A percentile compares a stretch with the other conserved stretches of the same genome.
Evolutionary conservation across 805 yeast genomes (phyloP).

Genomic region (Wickerhamomyces silvicola): DNA sequence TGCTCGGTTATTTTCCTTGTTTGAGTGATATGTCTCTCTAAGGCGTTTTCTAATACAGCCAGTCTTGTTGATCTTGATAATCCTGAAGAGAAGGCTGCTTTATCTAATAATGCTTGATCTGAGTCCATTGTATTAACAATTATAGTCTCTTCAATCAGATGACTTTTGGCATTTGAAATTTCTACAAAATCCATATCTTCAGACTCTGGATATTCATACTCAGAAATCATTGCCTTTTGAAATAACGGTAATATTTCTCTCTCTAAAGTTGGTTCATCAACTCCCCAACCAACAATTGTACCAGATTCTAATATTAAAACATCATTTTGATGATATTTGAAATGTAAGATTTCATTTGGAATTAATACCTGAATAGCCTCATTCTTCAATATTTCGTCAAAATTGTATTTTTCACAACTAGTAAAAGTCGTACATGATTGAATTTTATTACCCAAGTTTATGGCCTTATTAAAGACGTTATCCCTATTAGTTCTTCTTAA

Average conservation of each 20-base stretch:
- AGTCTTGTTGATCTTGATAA: conserved; percentile 80
- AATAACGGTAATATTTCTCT: conserved; percentile 48
- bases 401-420: conserved; percentile 64
- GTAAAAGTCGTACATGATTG: conserved; percentile 63
- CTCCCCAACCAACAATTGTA: conserved; percentile 78
- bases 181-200: conserved; percentile 85
- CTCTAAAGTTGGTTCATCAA: conserved; percentile 47
- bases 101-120: conserved; percentile 56
- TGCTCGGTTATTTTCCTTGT: conserved; percentile 61
- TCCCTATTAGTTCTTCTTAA: conserved; percentile 10
- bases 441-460: no score
- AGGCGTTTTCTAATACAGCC: conserved; percentile 66
- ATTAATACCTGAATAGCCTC: conserved; percentile 38
- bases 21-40: conserved; percentile 60
- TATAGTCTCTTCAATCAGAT: conserved; percentile 64
- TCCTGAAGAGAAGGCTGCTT: conserved; percentile 86
- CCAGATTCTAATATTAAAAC: conserved; percentile 71
- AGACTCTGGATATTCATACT: conserved; percentile 51
- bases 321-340: conserved; percentile 41
- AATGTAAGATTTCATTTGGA: conserved; percentile 63
- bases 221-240: conserved; percentile 38
- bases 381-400: conserved; percentile 32
- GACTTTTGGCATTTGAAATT: conserved; percentile 28
- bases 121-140: conserved; percentile 47
- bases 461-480: conserved; percentile 1